Base-by-base conservation (phyloP, 768 basidiomycete genomes). In the Mycena venus region DNA sequence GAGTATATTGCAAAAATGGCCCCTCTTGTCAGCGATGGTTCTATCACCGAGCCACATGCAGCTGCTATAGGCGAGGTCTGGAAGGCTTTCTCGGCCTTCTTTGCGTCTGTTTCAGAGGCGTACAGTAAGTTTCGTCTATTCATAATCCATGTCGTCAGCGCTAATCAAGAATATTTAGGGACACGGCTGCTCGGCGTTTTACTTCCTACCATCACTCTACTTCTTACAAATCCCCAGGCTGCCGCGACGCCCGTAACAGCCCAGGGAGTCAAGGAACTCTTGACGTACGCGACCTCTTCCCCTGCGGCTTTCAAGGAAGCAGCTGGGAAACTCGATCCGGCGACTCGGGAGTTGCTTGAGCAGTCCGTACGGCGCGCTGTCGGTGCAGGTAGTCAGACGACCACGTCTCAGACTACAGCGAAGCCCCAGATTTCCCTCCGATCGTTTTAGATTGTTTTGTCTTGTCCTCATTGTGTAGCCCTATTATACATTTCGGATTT, bases 281-380 rank as follows among this genome's bases (percentile, higher is more conserved):
- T 99, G 32, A 83, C 87, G 2, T 92, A 95, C 70, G 96, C 96
- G 0, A 88, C 93, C 0, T 83, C 88, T 0, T 90, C 92, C 4
- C 94, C 97, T 0, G 80, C 84, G 5, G 90, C 93, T 15, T 99
- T 99, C 89, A 96, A 95, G 81, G 95, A 96, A 55, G 95, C 94
- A 1, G 93, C 95, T 3, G 88, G 85, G 11, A 91, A 89, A 59
- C 86, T 99, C 25, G 91, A 93, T 32, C 80, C 86, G 9, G 81
- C 86, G 0, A 87, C 87, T 8, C 85, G 92, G 55, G 91, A 92
- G 59, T 83, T 89, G 27, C 81, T 99, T 63, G 97, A 99, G 81
- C 87, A 88, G 53, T 93, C 94, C 0, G 90, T 98, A 61, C 89
- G 97, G 73, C 92, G 92, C 65, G 92, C 93, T 5, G 89, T 97